These are phyloP conservation scores for Rhodotorula sp. DNA, from an alignment of 1,284 basidiomycete genomes.

Conservation along the genomic window DNA sequence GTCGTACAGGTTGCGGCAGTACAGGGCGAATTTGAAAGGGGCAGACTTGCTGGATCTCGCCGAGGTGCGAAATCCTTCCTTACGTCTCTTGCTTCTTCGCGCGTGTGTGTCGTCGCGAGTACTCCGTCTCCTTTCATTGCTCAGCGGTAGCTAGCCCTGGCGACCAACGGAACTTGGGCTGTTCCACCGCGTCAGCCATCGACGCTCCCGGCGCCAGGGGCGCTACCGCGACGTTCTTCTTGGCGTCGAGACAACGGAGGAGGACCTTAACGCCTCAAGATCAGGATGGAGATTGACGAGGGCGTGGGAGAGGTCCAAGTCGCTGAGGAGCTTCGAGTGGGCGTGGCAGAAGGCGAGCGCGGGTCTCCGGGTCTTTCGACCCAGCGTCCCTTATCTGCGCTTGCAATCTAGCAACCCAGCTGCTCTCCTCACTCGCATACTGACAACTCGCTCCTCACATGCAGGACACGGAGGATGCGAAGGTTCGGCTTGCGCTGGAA, in stretches of 20 bases:
- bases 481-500: constrained; percentile 3
- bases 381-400: too few relatives aligned
- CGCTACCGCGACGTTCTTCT: constrained; percentile 21
- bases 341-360: constrained; percentile 32
- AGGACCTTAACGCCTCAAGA: constrained; percentile 35
- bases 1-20: too few relatives aligned
- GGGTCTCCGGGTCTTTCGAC: too few relatives aligned
- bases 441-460: neutral
- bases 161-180: too few relatives aligned
- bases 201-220: constrained; percentile 29
- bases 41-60: constrained; percentile 5
- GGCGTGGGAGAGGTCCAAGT: constrained; percentile 42
- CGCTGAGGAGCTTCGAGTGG: constrained; percentile 33
- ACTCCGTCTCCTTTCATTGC: neutral
- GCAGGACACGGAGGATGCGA: neutral
- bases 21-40: neutral
- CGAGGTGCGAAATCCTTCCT: neutral
- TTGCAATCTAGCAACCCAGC: too few relatives aligned
- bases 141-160: neutral
- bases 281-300: constrained; percentile 40
- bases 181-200: too few relatives aligned
- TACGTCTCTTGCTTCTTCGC: neutral
- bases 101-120: too few relatives aligned
- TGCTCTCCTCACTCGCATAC: neutral
- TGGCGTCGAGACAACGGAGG: constrained; percentile 18